Evolutionary conservation across 306 rosid genomes (phyloP).

Genomic region (Quercus parvula): DNA sequence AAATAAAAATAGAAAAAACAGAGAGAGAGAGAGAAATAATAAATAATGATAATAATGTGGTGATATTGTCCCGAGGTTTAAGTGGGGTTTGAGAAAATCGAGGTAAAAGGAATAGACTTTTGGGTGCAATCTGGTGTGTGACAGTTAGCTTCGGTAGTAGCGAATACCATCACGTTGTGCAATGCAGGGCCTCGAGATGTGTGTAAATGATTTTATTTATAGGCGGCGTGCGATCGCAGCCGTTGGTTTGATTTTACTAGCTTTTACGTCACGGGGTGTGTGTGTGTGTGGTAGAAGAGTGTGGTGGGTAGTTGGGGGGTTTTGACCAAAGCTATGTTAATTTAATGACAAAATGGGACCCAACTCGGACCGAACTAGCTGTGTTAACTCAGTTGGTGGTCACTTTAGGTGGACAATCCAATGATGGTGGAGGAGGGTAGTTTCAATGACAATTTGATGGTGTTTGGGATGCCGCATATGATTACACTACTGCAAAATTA

Average conservation of each 20-base stretch:
- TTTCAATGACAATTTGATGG: not conserved
- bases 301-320: conserved; percentile 6
- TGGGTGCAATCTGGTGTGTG: conserved; percentile 26
- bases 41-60: not conserved
- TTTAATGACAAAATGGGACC: not conserved
- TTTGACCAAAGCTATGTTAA: conserved; percentile 12
- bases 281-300: not conserved
- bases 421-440: not conserved
- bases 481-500: not conserved
- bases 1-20: no score
- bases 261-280: conserved; percentile 23
- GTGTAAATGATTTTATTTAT: conserved; percentile 32
- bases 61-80: conserved; percentile 27
- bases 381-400: conserved; percentile 26
- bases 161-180: conserved; percentile 6
- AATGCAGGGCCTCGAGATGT: conserved; percentile 25
- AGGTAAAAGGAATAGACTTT: conserved; percentile 19
- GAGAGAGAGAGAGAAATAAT: not conserved
- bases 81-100: conserved; percentile 32
- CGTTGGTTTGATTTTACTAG: not conserved
- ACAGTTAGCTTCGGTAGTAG: conserved; percentile 33
- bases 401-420: conserved; percentile 21
- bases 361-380: conserved; percentile 21
- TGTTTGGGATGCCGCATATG: conserved; percentile 20
- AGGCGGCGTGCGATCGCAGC: conserved; percentile 31